Evolutionary conservation across 2,329 filamentous ascomycete species (phyloP).

Genomic region (Colletotrichum lini): DNA sequence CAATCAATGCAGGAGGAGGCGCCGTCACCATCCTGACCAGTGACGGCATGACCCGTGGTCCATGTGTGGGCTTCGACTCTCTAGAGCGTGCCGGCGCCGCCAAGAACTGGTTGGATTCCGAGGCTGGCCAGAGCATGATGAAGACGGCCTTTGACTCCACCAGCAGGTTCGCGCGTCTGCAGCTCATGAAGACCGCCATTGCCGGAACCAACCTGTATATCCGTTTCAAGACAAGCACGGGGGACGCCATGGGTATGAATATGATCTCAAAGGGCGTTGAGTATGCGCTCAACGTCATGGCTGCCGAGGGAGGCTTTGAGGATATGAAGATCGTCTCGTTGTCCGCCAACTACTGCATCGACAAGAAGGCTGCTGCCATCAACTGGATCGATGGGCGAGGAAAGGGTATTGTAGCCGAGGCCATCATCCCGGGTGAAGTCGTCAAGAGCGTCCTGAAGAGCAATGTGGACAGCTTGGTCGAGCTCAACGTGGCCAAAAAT

Average conservation of each 20-base stretch:
- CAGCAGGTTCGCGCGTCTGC: conserved; percentile 90
- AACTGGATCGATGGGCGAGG: conserved; percentile 99
- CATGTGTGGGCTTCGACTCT: conserved; percentile 92
- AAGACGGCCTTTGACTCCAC: conserved; percentile 97
- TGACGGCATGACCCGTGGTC: conserved; percentile 98
- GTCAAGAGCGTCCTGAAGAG: conserved; percentile 81
- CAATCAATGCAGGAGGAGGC: conserved; percentile 96
- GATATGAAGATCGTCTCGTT: conserved; percentile 96
- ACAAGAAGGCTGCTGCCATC: conserved; percentile 98
- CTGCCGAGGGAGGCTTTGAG: conserved; percentile 85
- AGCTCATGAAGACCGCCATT: conserved; percentile 90
- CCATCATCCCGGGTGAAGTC: conserved; percentile 91
- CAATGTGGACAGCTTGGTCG: no score
- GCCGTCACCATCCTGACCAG: conserved; percentile 91
- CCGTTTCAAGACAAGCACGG: conserved; percentile 98
- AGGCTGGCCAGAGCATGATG: conserved; percentile 86
- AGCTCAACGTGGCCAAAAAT: conserved; percentile 74
- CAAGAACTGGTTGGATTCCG: conserved; percentile 96
- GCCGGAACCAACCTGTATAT: conserved; percentile 97
- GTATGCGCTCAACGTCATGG: conserved; percentile 91
- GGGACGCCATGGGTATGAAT: conserved; percentile 99
- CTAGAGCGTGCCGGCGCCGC: conserved; percentile 91
- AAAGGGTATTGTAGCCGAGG: conserved; percentile 96
- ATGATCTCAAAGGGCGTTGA: conserved; percentile 99
- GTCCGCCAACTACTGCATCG: conserved; percentile 97